A percentile compares a stretch with the other conserved stretches of the same genome.
Evolutionary conservation across 371 early-diverging fungal species (phyloP).

Genomic region (Rhizomucor pusillus): DNA sequence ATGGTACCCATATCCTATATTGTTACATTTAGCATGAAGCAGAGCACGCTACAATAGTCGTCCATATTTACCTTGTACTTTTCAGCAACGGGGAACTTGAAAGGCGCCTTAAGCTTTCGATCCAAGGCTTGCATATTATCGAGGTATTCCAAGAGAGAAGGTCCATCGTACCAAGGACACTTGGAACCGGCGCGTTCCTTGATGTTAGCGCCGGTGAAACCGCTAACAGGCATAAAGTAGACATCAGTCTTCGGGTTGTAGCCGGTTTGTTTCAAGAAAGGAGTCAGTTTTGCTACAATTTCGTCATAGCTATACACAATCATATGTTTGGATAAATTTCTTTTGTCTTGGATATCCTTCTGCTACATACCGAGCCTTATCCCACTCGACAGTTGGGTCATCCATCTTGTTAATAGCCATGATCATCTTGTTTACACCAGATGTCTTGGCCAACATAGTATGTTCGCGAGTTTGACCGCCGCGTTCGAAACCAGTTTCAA

Average conservation of each 20-base stretch:
- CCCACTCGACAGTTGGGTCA: constrained; percentile 94
- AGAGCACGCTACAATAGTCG: no score
- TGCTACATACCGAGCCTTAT: constrained; percentile 64
- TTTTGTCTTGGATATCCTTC: not conserved
- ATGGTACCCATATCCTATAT: constrained; percentile 93
- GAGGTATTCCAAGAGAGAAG: constrained; percentile 87
- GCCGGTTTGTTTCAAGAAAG: constrained; percentile 91
- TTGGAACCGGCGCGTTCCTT: constrained; percentile 67
- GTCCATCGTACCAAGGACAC: constrained; percentile 88
- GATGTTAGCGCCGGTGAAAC: constrained; percentile 94
- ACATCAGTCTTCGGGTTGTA: constrained; percentile 89
- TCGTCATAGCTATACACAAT: constrained; percentile 75
- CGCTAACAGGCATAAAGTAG: constrained; percentile 91
- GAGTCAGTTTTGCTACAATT: constrained; percentile 75
- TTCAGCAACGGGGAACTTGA: constrained; percentile 93
- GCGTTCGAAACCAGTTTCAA: constrained; percentile 99
- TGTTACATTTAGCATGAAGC: no score
- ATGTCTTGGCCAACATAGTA: constrained; percentile 94
- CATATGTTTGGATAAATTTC: not conserved
- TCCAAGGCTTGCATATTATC: constrained; percentile 80
- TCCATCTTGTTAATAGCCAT: constrained; percentile 99
- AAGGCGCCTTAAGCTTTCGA: constrained; percentile 81
- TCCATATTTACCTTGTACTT: constrained; percentile 70
- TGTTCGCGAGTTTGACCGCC: constrained; percentile 99
- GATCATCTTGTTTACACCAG: constrained; percentile 91